These are phyloP conservation scores for Epithele typhae DNA, from an alignment of 768 basidiomycete genomes.

Conservation along the genomic window DNA sequence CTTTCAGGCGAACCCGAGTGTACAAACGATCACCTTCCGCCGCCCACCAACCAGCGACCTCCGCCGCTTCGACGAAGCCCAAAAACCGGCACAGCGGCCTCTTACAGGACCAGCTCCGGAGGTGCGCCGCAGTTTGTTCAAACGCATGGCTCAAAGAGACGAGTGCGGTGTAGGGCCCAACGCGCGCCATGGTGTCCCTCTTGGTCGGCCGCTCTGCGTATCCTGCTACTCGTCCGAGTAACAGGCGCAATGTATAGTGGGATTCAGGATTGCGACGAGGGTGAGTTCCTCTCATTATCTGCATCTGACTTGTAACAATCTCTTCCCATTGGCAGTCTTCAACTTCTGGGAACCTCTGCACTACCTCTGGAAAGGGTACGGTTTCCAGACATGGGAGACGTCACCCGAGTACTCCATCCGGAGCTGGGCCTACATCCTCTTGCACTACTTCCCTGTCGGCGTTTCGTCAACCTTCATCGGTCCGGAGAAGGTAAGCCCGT, in stretches of 20 bases:
- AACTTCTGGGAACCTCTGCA: constrained; percentile 99
- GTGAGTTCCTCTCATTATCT: constrained; percentile 35
- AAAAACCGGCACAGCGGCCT: constrained; percentile 56
- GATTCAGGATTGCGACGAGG: constrained; percentile 96
- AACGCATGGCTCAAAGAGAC: constrained; percentile 10
- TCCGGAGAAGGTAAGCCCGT: constrained; percentile 63
- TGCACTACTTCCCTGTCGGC: constrained; percentile 70
- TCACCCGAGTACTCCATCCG: constrained; percentile 88
- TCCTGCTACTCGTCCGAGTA: constrained; percentile 77
- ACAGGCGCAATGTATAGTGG: constrained; percentile 92
- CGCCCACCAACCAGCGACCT: constrained; percentile 19
- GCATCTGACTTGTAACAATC: not conserved
- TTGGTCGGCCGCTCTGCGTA: constrained; percentile 78
- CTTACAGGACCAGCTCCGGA: constrained; percentile 76
- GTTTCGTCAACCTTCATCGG: constrained; percentile 49
- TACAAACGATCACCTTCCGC: constrained; percentile 32
- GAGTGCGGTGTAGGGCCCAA: constrained; percentile 43
- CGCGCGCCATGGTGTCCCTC: constrained; percentile 82
- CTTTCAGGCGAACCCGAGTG: constrained; percentile 17
- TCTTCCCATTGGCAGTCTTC: constrained; percentile 62
- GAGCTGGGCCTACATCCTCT: constrained; percentile 89
- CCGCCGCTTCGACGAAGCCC: constrained; percentile 9
- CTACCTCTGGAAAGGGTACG: constrained; percentile 78
- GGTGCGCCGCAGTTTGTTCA: constrained; percentile 33
- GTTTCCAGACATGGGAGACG: constrained; percentile 98